phyloP scores from a whole-genome alignment of 495 filamentous ascomycete species.

The Bryoglossum gracile region DNA sequence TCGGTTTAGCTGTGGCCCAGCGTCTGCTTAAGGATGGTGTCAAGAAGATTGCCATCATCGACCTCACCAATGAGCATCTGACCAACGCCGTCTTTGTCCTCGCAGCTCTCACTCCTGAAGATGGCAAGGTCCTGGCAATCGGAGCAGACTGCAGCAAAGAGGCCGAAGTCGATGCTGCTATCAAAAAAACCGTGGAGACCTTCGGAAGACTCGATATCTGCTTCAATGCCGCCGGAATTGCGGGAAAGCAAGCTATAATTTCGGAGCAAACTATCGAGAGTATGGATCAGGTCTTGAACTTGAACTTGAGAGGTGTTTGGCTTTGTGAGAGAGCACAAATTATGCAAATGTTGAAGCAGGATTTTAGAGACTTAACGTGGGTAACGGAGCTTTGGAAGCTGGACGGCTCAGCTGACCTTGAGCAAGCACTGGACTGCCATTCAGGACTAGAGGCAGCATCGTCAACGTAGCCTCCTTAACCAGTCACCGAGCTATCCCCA shows the following conservation, averaged over 20 bases:
- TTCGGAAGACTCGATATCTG: conserved; percentile 52
- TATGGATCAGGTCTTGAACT: conserved; percentile 45
- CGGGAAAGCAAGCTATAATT: conserved; percentile 50
- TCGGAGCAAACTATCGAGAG: conserved; percentile 36
- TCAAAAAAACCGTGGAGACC: conserved; percentile 29
- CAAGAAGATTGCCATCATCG: conserved; percentile 52
- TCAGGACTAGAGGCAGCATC: conserved; percentile 49
- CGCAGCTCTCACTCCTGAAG: conserved; percentile 38
- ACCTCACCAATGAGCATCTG: conserved; percentile 42
- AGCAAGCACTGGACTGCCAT: conserved; percentile 15
- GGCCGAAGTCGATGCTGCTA: conserved; percentile 37
- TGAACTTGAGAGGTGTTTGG: conserved; percentile 62
- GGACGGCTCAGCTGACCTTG: too few relatives aligned
- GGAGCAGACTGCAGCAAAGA: conserved; percentile 50
- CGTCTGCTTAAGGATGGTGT: conserved; percentile 39
- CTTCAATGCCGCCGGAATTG: conserved; percentile 59
- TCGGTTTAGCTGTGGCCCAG: conserved; percentile 11
- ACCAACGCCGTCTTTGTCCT: conserved; percentile 33
- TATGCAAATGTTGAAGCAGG: conserved; percentile 40
- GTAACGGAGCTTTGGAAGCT: background rate
- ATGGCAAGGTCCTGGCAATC: conserved; percentile 34
- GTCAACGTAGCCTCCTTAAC: conserved; percentile 38
- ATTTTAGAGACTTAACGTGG: conserved; percentile 12
- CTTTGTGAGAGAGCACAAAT: conserved; percentile 59
- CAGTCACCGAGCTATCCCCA: conserved; percentile 1